These are phyloP conservation scores for Taphrina deformans DNA, from an alignment of 1,139 yeast genomes.

Conservation along the genomic window DNA sequence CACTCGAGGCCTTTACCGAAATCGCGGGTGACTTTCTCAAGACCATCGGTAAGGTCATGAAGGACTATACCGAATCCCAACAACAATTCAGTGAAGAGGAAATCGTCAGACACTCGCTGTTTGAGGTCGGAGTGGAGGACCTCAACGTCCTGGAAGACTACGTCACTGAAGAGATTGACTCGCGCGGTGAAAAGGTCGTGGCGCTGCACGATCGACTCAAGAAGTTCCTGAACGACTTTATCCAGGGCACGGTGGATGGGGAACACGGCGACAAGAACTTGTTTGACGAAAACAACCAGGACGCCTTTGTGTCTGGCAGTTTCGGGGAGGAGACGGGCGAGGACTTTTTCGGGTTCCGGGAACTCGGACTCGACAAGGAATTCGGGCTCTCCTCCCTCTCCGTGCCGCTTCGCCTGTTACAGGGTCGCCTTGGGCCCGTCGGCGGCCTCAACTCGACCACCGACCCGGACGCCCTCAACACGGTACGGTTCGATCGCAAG, in stretches of 20 bases:
- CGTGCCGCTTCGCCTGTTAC: conserved; percentile 85
- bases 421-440: conserved; percentile 60
- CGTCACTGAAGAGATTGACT: conserved; percentile 68
- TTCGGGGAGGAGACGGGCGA: conserved; percentile 85
- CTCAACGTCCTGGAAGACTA: conserved; percentile 75
- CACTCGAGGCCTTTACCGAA: conserved; percentile 77
- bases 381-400: conserved; percentile 81
- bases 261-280: conserved; percentile 55
- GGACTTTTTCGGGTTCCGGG: conserved; percentile 95
- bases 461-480: conserved; percentile 38
- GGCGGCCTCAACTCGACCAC: conserved; percentile 39
- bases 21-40: conserved; percentile 77
- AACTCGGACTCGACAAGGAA: conserved; percentile 89
- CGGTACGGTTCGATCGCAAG: conserved; percentile 44
- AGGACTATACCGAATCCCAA: conserved; percentile 61
- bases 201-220: conserved; percentile 61
- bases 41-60: conserved; percentile 70
- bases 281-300: conserved; percentile 79
- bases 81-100: conserved; percentile 48
- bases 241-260: conserved; percentile 58
- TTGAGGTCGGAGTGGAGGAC: conserved; percentile 81
- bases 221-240: conserved; percentile 67
- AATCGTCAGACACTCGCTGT: conserved; percentile 60
- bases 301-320: conserved; percentile 91
- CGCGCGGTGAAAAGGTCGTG: conserved; percentile 66